Conservation (phyloP, 805 yeast species). For the Pichia sporocuriosa region DNA sequence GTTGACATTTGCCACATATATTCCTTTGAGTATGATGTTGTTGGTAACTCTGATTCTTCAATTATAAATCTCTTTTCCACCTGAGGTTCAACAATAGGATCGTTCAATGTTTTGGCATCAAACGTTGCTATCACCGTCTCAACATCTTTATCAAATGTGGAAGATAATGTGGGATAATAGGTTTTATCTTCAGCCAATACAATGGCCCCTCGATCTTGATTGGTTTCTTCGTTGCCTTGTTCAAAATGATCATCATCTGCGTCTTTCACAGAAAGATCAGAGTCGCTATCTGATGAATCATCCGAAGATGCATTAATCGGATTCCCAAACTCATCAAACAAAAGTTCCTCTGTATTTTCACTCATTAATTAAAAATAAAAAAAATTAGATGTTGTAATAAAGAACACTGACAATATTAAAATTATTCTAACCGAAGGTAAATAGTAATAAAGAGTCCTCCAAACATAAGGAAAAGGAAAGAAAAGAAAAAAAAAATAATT, state of each 20-base stretch:
- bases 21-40: constrained; percentile 51
- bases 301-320: constrained; percentile 43
- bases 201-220: constrained; percentile 20
- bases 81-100: constrained; percentile 60
- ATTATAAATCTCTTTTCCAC: constrained; percentile 36
- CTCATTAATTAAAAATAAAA: too few relatives aligned
- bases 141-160: constrained; percentile 54
- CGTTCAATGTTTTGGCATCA: constrained; percentile 39
- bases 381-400: too few relatives aligned
- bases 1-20: constrained; percentile 45
- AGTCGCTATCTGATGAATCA: constrained; percentile 34
- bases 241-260: constrained; percentile 10
- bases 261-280: constrained; percentile 15
- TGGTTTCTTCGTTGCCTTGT: constrained; percentile 4
- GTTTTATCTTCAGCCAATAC: constrained; percentile 41
- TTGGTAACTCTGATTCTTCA: constrained; percentile 52
- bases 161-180: constrained; percentile 36
- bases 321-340: constrained; percentile 82
- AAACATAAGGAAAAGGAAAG: too few relatives aligned
- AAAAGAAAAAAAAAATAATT: too few relatives aligned
- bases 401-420: too few relatives aligned
- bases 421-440: too few relatives aligned
- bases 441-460: too few relatives aligned
- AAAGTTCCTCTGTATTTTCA: constrained; percentile 41
- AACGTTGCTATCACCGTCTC: constrained; percentile 51